These are phyloP conservation scores for Crepidotus sp. DNA, from an alignment of 1,284 basidiomycete genomes.

Conservation along the genomic window DNA sequence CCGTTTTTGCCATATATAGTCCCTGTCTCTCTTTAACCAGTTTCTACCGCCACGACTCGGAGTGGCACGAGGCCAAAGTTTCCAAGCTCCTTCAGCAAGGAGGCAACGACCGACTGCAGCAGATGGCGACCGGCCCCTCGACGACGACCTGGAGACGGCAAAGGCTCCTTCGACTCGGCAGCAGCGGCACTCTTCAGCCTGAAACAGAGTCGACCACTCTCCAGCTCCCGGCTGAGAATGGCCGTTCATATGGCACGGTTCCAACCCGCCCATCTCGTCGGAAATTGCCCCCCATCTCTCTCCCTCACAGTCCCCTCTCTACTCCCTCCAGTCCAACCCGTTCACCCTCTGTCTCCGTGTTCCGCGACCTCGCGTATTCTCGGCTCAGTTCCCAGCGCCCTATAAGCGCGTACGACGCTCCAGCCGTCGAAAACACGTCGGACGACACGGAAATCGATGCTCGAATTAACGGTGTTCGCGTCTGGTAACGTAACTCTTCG, in stretches of 20 bases:
- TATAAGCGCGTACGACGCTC: conserved; percentile 67
- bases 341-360: conserved; percentile 26
- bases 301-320: conserved; percentile 29
- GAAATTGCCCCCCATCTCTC: conserved; percentile 26
- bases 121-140: conserved; percentile 20
- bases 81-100: no score
- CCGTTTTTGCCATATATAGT: no score
- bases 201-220: conserved; percentile 22
- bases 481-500: conserved; percentile 50
- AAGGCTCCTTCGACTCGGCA: conserved; percentile 43
- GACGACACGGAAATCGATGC: conserved; percentile 48
- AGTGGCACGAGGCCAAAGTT: no score
- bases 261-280: conserved; percentile 24
- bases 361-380: conserved; percentile 34
- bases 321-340: conserved; percentile 29
- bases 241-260: conserved; percentile 44
- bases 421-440: conserved; percentile 24
- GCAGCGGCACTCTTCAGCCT: conserved; percentile 18
- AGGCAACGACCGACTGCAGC: no score
- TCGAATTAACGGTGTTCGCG: conserved; percentile 77
- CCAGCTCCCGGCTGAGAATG: conserved; percentile 17
- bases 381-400: conserved; percentile 40
- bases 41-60: no score
- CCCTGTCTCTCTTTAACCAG: no score
- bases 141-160: conserved; percentile 44